Evolutionary conservation across 192 early-diverging fungal genomes (phyloP).

Genomic region (Umbelopsis sp.): DNA sequence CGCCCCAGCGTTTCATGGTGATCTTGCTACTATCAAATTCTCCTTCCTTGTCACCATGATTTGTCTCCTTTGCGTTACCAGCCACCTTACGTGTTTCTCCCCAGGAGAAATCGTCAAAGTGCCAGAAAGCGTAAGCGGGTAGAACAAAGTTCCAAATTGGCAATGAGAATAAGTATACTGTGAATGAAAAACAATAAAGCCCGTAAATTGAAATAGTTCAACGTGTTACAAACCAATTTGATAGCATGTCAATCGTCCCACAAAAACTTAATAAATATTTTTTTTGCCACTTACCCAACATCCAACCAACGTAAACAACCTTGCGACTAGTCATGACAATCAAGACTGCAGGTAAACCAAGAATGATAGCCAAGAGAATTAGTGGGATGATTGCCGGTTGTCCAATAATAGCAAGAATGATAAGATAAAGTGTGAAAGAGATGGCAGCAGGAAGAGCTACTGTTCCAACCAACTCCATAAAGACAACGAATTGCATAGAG

Average conservation of each 20-base stretch:
- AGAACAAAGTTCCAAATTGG: constrained; percentile 80
- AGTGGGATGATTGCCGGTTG: constrained; percentile 61
- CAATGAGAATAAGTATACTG: constrained; percentile 61
- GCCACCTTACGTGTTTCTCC: constrained; percentile 65
- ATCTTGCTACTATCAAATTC: constrained; percentile 79
- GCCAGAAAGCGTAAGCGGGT: constrained; percentile 78
- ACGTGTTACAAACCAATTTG: no score
- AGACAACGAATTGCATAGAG: constrained; percentile 93
- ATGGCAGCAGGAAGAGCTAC: constrained; percentile 88
- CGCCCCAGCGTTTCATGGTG: constrained; percentile 72
- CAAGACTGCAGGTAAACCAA: constrained; percentile 72
- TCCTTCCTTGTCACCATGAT: constrained; percentile 68
- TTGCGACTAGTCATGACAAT: constrained; percentile 74
- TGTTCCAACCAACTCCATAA: constrained; percentile 90
- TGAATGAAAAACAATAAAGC: background rate
- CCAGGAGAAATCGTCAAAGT: constrained; percentile 86
- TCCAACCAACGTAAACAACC: constrained; percentile 73
- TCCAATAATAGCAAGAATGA: constrained; percentile 40
- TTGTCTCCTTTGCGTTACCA: constrained; percentile 53
- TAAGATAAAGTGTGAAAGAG: constrained; percentile 76
- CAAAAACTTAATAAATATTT: no score
- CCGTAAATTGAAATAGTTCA: constrained; percentile 27
- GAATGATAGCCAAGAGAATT: constrained; percentile 58
- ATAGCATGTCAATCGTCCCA: no score
- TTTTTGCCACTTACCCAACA: constrained; percentile 44